These are phyloP conservation scores for Arthrobotrys sphaeroides DNA, from an alignment of 2,329 filamentous ascomycete genomes.

Conservation along the genomic window DNA sequence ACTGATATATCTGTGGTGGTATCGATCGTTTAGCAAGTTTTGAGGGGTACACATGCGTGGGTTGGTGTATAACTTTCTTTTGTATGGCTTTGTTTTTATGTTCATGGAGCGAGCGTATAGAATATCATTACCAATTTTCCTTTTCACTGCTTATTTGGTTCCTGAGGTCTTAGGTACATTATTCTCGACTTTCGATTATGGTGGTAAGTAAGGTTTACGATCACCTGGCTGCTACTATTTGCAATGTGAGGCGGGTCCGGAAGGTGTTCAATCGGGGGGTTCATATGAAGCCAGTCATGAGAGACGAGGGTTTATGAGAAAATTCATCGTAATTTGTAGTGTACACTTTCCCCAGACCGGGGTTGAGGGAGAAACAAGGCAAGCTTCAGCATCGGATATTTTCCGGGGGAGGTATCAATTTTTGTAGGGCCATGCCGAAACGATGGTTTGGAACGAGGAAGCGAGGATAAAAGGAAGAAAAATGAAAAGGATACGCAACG, in stretches of 20 bases:
- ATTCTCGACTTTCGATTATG: no score
- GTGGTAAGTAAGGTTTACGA: no score
- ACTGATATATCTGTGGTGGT: no score
- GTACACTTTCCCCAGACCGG: slow-evolving; percentile 17
- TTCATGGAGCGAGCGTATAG: not conserved
- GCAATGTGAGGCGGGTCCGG: no score
- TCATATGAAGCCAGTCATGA: not conserved
- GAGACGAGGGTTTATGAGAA: not conserved
- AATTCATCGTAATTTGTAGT: slow-evolving; percentile 29
- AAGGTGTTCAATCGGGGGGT: no score
- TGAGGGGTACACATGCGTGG: no score
- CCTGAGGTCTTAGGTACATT: no score
- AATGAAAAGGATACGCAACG: not conserved
- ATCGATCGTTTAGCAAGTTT: no score
- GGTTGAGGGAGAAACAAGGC: not conserved
- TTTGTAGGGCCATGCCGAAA: not conserved
- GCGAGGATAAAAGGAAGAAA: not conserved
- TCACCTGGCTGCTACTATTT: no score
- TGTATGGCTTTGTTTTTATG: not conserved
- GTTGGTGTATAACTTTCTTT: not conserved
- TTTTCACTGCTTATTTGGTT: no score
- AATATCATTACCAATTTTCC: not conserved
- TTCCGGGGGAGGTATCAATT: not conserved
- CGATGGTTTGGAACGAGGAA: not conserved
- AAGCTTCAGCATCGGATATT: not conserved